Percentiles rank a stretch among this genome's conserved stretches.
Conservation (phyloP, 495 filamentous ascomycete genomes). For the Podospora bellae-mahoneyi region DNA sequence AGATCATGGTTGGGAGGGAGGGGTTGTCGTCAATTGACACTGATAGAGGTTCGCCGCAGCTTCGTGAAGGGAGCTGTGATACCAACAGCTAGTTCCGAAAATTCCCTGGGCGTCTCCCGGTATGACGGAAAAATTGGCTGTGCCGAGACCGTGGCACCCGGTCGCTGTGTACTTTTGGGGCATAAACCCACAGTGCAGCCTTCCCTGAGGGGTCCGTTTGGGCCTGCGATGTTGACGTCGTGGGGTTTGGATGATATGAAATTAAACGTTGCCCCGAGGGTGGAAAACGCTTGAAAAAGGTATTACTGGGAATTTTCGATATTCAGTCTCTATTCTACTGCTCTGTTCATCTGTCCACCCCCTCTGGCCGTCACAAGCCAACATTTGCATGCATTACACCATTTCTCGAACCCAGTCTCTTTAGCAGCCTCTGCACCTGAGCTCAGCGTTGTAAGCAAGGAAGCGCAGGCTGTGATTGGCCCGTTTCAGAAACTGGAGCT, state of each 20-base stretch:
- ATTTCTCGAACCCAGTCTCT: slow-evolving; percentile 4
- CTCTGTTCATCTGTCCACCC: background rate
- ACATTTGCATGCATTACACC: background rate
- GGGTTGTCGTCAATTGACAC: slow-evolving; percentile 47
- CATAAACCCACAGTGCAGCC: slow-evolving; percentile 8
- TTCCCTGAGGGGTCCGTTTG: background rate
- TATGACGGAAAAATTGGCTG: slow-evolving; percentile 34
- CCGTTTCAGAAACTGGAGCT: slow-evolving; percentile 11
- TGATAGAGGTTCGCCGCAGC: slow-evolving; percentile 33
- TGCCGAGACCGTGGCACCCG: slow-evolving; percentile 25
- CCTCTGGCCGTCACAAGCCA: background rate
- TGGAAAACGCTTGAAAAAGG: background rate
- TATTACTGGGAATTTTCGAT: background rate
- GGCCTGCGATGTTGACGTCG: background rate
- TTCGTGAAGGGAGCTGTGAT: slow-evolving; percentile 28
- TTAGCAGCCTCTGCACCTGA: background rate
- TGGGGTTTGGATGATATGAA: background rate
- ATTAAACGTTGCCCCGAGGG: background rate
- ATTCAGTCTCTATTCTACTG: background rate
- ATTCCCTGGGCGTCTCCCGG: slow-evolving; percentile 34
- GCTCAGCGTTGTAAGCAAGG: slow-evolving; percentile 19
- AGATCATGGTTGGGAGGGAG: slow-evolving; percentile 71
- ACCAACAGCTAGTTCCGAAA: slow-evolving; percentile 31
- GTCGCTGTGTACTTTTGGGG: background rate
- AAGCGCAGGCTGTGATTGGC: slow-evolving; percentile 22